phyloP scores from a whole-genome alignment of 2,329 filamentous ascomycete species.

The Aspergillus ochraceus region DNA sequence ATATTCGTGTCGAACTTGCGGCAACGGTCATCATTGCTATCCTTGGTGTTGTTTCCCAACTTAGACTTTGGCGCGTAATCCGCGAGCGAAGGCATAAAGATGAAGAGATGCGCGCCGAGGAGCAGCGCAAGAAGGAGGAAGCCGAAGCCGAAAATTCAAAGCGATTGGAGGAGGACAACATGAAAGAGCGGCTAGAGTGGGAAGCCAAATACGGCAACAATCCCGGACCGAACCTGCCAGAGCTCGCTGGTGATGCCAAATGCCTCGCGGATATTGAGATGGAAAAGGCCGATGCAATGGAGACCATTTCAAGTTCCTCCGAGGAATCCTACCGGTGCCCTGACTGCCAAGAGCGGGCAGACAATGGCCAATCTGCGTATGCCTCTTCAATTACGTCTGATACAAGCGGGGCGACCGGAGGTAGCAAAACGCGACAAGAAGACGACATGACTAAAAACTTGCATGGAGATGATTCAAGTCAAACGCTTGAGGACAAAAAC shows the following conservation, averaged over 20 bases:
- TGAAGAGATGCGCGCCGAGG: conserved; percentile 48
- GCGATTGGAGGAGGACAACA: conserved; percentile 50
- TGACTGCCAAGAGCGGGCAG: conserved; percentile 18
- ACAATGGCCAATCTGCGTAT: conserved; percentile 13
- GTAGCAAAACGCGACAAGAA: conserved; percentile 3
- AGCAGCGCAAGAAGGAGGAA: conserved; percentile 57
- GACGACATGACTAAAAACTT: neutral
- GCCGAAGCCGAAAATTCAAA: conserved; percentile 72
- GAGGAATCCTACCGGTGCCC: conserved; percentile 21
- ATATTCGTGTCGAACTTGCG: conserved; percentile 82
- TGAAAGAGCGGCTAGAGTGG: conserved; percentile 60
- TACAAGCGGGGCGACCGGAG: conserved; percentile 3
- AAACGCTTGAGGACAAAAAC: neutral
- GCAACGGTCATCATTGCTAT: conserved; percentile 72
- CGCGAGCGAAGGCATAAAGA: conserved; percentile 52
- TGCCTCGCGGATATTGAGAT: conserved; percentile 13
- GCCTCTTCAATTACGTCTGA: conserved; percentile 6
- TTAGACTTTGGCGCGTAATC: conserved; percentile 82
- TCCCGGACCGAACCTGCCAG: conserved; percentile 33
- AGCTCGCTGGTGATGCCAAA: conserved; percentile 21
- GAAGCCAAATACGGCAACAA: conserved; percentile 73
- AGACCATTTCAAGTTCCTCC: conserved; percentile 23
- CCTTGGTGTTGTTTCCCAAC: conserved; percentile 77
- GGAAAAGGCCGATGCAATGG: conserved; percentile 23
- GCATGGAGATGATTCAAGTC: neutral